These are phyloP conservation scores for Malus hybrid DNA, from an alignment of 331 rosid species.

Conservation along the genomic window DNA sequence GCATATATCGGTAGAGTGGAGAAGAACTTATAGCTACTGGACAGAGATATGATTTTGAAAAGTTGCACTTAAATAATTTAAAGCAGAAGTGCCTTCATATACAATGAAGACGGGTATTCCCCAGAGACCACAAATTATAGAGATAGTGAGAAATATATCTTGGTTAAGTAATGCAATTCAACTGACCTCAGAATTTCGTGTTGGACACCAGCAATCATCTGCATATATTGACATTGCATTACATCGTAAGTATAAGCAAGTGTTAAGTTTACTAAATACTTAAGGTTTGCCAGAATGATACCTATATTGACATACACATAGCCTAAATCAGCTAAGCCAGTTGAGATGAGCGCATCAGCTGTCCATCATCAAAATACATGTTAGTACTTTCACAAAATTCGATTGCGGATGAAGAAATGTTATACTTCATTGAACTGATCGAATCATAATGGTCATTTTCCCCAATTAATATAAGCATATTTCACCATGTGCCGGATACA, in stretches of 20 bases:
- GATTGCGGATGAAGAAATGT: background rate
- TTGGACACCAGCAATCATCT: slow-evolving; percentile 93
- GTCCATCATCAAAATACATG: slow-evolving; percentile 26
- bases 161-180: slow-evolving; percentile 11
- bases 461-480: background rate
- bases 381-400: slow-evolving; percentile 6
- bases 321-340: slow-evolving; percentile 89
- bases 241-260: slow-evolving; percentile 6
- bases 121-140: background rate
- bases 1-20: background rate
- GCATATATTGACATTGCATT: slow-evolving; percentile 23
- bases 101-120: slow-evolving; percentile 5
- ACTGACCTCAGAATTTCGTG: slow-evolving; percentile 58
- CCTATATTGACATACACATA: slow-evolving; percentile 82
- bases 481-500: background rate
- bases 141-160: background rate
- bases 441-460: background rate
- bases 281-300: slow-evolving; percentile 20
- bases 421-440: background rate
- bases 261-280: background rate
- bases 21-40: background rate
- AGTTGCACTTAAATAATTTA: background rate
- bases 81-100: background rate
- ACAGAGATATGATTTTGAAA: background rate
- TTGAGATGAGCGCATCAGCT: slow-evolving; percentile 89